Conservation (phyloP, 805 yeast genomes). For the Debaryomyces maramus region DNA sequence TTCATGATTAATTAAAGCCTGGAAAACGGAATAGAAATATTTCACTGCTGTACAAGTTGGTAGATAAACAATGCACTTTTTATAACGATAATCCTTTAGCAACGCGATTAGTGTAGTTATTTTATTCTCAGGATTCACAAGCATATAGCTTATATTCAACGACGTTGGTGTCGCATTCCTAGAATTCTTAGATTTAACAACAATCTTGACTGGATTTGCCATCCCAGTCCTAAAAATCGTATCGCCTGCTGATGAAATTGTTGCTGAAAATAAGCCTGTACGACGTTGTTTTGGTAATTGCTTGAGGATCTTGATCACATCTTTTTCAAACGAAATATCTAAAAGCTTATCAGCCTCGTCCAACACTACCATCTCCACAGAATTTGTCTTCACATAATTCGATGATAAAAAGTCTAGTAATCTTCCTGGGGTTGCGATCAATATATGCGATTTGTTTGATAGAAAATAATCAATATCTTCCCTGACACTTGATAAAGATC, state of each 20-base stretch:
- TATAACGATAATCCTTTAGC: conserved; percentile 54
- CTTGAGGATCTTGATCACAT: conserved; percentile 65
- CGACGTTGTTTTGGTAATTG: conserved; percentile 86
- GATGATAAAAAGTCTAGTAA: conserved; percentile 69
- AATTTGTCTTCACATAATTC: conserved; percentile 54
- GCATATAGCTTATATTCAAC: conserved; percentile 59
- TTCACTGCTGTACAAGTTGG: conserved; percentile 89
- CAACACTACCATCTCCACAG: conserved; percentile 72
- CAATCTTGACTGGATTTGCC: conserved; percentile 87
- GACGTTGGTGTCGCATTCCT: conserved; percentile 57
- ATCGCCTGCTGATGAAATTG: conserved; percentile 78
- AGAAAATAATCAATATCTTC: conserved; percentile 68
- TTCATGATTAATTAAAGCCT: conserved; percentile 34
- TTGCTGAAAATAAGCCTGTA: conserved; percentile 93
- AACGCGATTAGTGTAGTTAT: conserved; percentile 57
- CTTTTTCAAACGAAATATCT: conserved; percentile 72
- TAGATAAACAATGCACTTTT: conserved; percentile 85
- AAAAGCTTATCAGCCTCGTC: conserved; percentile 93
- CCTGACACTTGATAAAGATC: conserved; percentile 60
- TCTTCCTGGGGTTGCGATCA: conserved; percentile 94
- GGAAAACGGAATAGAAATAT: conserved; percentile 63
- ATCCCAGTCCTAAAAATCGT: conserved; percentile 84
- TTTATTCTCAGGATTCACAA: conserved; percentile 60
- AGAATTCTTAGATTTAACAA: conserved; percentile 58
- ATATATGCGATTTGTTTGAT: conserved; percentile 61